A percentile compares a stretch with the other conserved stretches of the same genome.
Evolutionary conservation across 2,329 filamentous ascomycete species (phyloP).

Genomic region (Emmonsia crescens): DNA sequence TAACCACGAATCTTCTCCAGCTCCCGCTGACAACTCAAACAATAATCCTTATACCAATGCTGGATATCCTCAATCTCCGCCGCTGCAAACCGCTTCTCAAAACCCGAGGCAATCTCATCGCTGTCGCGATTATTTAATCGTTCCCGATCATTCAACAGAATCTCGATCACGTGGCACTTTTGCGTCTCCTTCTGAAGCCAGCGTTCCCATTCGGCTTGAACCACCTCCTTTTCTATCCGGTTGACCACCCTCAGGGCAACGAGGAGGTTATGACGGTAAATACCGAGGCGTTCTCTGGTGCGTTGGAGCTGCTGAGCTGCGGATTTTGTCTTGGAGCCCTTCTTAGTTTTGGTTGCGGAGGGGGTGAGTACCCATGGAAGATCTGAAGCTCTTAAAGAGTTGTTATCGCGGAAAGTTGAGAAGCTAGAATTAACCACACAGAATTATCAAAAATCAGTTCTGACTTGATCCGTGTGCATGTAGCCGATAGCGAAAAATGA

Average conservation of each 20-base stretch:
- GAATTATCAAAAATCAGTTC: not conserved
- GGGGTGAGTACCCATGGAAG: conserved; percentile 21
- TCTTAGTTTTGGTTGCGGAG: conserved; percentile 6
- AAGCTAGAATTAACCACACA: conserved; percentile 17
- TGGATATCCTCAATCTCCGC: conserved; percentile 36
- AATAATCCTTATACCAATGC: conserved; percentile 51
- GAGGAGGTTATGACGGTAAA: conserved; percentile 78
- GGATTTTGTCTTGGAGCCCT: conserved; percentile 23
- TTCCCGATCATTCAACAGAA: conserved; percentile 30
- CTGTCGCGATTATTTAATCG: conserved; percentile 14
- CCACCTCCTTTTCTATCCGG: conserved; percentile 72
- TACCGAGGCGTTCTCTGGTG: conserved; percentile 71
- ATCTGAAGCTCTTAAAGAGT: conserved; percentile 23
- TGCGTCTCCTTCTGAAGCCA: conserved; percentile 74
- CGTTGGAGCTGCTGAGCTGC: conserved; percentile 54
- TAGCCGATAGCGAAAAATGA: not conserved
- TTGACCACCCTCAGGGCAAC: conserved; percentile 88
- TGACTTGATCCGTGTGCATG: not conserved
- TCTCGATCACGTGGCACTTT: conserved; percentile 57
- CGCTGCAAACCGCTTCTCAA: conserved; percentile 23
- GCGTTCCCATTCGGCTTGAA: conserved; percentile 83
- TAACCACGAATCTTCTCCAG: conserved; percentile 20
- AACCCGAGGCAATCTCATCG: conserved; percentile 16
- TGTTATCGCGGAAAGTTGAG: conserved; percentile 34
- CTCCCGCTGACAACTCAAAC: conserved; percentile 47